A percentile compares a stretch with the other conserved stretches of the same genome.
Evolutionary conservation across 768 basidiomycete species (phyloP).

Genomic region (Pleurotus tuber-regium): DNA sequence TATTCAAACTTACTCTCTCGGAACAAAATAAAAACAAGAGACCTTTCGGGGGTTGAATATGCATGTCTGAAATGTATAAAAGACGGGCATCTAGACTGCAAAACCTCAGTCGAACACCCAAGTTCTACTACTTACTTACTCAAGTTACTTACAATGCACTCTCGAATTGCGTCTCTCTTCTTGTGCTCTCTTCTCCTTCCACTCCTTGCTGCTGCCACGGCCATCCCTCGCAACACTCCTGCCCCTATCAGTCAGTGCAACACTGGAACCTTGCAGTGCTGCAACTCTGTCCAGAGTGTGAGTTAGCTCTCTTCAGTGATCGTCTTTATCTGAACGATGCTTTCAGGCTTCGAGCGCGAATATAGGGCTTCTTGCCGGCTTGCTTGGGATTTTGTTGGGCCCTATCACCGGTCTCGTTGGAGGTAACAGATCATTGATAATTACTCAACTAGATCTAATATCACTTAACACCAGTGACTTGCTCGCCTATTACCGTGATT

Average conservation of each 20-base stretch:
- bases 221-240: slow-evolving; percentile 7
- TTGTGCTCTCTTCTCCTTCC: slow-evolving; percentile 4
- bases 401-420: slow-evolving; percentile 15
- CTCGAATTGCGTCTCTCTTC: background rate
- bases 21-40: no score
- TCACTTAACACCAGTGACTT: background rate
- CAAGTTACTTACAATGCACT: slow-evolving; percentile 6
- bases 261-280: slow-evolving; percentile 21
- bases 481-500: slow-evolving; percentile 20
- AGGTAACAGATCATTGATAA: background rate
- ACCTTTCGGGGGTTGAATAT: background rate
- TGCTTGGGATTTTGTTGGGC: slow-evolving; percentile 16
- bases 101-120: slow-evolving; percentile 8
- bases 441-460: background rate
- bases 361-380: slow-evolving; percentile 3
- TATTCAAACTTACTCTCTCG: no score
- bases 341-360: background rate
- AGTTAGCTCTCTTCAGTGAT: background rate
- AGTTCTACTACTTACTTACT: slow-evolving; percentile 11
- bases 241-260: slow-evolving; percentile 11
- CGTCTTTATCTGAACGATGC: background rate
- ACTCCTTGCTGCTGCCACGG: slow-evolving; percentile 15
- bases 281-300: slow-evolving; percentile 12
- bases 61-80: background rate
- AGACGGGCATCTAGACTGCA: background rate